A percentile compares a stretch with the other conserved stretches of the same genome.
phyloP scores from a whole-genome alignment of 352 stramenopile species.

The Thraustotheca clavata region DNA sequence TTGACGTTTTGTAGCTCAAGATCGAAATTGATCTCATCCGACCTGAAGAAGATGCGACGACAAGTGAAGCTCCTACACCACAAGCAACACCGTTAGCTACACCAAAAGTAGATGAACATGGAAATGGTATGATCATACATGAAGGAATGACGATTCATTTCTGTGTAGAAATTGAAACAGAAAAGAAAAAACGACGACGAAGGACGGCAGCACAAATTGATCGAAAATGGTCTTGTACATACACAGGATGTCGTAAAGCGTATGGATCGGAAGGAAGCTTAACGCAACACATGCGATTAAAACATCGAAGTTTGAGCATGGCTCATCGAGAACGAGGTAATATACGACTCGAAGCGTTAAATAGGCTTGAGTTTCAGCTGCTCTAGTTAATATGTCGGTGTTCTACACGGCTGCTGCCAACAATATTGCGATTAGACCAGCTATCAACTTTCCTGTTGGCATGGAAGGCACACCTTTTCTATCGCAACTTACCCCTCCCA shows the following conservation, averaged over 20 bases:
- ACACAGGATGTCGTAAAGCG: slow-evolving; percentile 53
- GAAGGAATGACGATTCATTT: background rate
- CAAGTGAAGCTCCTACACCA: background rate
- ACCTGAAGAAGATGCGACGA: background rate
- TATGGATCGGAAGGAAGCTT: slow-evolving; percentile 75
- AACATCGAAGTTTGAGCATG: slow-evolving; percentile 36
- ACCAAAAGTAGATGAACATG: background rate
- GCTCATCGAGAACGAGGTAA: slow-evolving; percentile 30
- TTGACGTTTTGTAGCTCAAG: background rate
- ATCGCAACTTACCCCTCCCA: background rate
- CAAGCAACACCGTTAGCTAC: background rate
- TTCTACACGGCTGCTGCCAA: slow-evolving; percentile 19
- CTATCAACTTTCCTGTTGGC: slow-evolving; percentile 4
- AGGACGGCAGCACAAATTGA: slow-evolving; percentile 72
- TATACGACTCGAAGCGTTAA: background rate
- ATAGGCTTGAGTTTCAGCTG: slow-evolving; percentile 11
- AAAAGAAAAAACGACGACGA: slow-evolving; percentile 57
- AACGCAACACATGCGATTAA: slow-evolving; percentile 71
- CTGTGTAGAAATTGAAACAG: slow-evolving; percentile 7
- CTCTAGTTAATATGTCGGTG: slow-evolving; percentile 15
- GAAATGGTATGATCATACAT: background rate
- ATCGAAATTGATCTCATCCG: slow-evolving; percentile 15
- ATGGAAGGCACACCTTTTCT: background rate
- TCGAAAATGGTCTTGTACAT: slow-evolving; percentile 63
- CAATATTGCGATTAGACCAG: slow-evolving; percentile 18